Conservation (phyloP, 345 rosid genomes). For the Salix caprea region DNA sequence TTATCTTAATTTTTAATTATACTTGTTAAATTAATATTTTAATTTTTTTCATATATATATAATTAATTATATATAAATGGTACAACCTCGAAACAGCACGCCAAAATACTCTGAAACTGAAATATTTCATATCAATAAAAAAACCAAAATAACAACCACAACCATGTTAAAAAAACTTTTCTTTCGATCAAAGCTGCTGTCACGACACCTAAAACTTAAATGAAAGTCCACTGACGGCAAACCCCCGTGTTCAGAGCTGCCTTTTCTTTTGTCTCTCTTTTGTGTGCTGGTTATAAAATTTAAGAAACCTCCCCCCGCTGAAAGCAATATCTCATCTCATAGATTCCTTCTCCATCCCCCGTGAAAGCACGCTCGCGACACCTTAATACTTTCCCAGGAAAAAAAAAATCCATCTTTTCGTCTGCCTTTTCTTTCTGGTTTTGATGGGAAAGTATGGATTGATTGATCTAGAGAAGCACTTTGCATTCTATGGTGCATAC, state of each 20-base stretch:
- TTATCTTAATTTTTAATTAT: no score
- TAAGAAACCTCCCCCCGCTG: not conserved
- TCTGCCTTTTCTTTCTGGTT: not conserved
- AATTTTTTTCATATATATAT: no score
- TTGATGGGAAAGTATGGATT: slow-evolving; percentile 39
- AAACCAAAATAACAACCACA: no score
- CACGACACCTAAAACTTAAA: no score
- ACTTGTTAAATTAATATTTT: no score
- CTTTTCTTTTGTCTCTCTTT: not conserved
- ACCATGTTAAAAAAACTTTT: no score
- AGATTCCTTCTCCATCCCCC: not conserved
- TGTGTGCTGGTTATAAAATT: not conserved
- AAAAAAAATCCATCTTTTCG: not conserved
- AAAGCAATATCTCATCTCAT: not conserved
- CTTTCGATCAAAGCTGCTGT: no score
- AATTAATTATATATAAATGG: no score
- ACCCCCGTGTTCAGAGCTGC: not conserved
- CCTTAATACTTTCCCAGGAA: not conserved
- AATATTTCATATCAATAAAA: no score
- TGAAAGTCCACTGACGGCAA: not conserved
- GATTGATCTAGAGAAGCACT: slow-evolving; percentile 72
- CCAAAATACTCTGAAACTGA: no score
- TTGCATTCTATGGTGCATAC: slow-evolving; percentile 91
- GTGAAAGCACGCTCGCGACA: not conserved
- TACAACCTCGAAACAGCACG: no score